phyloP scores from a whole-genome alignment of 768 basidiomycete species.

The Paxillus involutus region DNA sequence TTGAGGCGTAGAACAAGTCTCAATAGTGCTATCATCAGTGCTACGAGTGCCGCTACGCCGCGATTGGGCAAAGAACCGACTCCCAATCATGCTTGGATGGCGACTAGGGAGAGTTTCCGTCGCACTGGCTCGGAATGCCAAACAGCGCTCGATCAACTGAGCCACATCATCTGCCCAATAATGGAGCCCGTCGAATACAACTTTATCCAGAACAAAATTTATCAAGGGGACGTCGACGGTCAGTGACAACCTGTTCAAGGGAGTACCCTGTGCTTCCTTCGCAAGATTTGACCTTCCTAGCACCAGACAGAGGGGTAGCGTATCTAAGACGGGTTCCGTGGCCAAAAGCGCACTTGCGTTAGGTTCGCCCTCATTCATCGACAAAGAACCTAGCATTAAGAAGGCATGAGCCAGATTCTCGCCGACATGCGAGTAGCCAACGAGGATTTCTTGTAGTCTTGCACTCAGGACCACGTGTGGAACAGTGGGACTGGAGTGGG shows the following conservation, averaged over 20 bases:
- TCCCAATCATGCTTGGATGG: conserved; percentile 73
- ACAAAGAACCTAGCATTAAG: conserved; percentile 50
- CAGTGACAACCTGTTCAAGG: conserved; percentile 13
- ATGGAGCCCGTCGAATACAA: conserved; percentile 72
- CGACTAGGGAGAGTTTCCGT: conserved; percentile 40
- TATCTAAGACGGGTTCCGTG: conserved; percentile 14
- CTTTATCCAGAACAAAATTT: conserved; percentile 61
- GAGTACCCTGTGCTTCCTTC: not conserved
- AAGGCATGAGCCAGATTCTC: conserved; percentile 43
- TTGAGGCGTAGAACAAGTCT: conserved; percentile 13
- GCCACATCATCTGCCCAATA: conserved; percentile 85
- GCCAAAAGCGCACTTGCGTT: conserved; percentile 24
- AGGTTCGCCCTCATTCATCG: conserved; percentile 16
- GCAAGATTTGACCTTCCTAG: conserved; percentile 13
- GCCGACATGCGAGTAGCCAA: conserved; percentile 46
- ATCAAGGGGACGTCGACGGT: conserved; percentile 58
- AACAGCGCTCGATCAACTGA: conserved; percentile 61
- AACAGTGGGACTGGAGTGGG: conserved; percentile 1
- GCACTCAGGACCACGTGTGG: conserved; percentile 34
- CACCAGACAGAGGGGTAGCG: conserved; percentile 21
- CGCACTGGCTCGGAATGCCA: conserved; percentile 17
- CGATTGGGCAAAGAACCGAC: conserved; percentile 64
- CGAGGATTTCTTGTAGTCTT: conserved; percentile 44
- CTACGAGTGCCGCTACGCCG: conserved; percentile 39
- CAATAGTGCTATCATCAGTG: conserved; percentile 39